Conservation (phyloP, 1,284 basidiomycete genomes). For the Leucoagaricus sp. region DNA sequence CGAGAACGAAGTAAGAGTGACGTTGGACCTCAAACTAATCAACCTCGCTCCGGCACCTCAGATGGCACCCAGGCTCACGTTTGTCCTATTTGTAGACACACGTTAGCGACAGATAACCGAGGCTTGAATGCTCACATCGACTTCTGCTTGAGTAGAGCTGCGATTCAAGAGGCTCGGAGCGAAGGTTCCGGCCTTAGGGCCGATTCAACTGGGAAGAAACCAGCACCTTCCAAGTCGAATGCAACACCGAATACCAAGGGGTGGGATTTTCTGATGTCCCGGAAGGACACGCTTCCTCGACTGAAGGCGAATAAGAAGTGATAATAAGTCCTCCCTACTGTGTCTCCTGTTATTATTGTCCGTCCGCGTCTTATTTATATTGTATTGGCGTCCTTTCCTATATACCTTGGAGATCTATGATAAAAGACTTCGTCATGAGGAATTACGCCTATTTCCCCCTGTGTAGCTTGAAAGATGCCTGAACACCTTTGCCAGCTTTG, state of each 20-base stretch:
- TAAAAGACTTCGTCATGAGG: too few relatives aligned
- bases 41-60: not conserved
- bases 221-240: slow-evolving; percentile 6
- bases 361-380: too few relatives aligned
- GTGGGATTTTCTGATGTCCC: slow-evolving; percentile 9
- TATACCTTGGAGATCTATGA: not conserved
- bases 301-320: slow-evolving; percentile 17
- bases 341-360: not conserved
- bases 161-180: slow-evolving; percentile 66
- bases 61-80: slow-evolving; percentile 30
- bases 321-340: slow-evolving; percentile 6
- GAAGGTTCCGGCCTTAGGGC: slow-evolving; percentile 23
- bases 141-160: slow-evolving; percentile 72
- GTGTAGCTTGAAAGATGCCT: slow-evolving; percentile 77
- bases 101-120: slow-evolving; percentile 60
- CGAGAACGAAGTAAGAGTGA: slow-evolving; percentile 15
- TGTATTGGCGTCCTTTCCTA: too few relatives aligned
- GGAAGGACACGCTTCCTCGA: not conserved
- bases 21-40: slow-evolving; percentile 6
- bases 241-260: not conserved
- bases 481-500: slow-evolving; percentile 69
- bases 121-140: slow-evolving; percentile 76
- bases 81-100: slow-evolving; percentile 69
- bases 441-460: slow-evolving; percentile 55
- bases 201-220: slow-evolving; percentile 16